Conservation (phyloP, 208 protist species). For the Acanthamoeba lenticulata region DNA sequence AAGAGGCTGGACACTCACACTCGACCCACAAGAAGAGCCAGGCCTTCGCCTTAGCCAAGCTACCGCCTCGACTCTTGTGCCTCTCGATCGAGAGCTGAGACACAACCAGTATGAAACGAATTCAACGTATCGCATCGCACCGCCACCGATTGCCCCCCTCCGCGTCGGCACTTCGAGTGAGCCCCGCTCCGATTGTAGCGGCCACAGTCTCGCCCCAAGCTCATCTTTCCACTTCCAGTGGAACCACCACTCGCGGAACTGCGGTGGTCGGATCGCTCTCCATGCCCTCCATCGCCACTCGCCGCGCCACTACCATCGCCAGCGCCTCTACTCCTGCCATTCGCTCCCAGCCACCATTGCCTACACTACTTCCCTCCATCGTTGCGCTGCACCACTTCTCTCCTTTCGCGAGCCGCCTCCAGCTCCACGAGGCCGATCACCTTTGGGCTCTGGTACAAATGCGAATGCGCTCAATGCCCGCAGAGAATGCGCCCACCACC, state of each 20-base stretch:
- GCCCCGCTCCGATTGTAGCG: not conserved
- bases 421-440: not conserved
- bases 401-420: not conserved
- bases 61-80: not conserved
- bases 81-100: not conserved
- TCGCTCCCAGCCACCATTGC: not conserved
- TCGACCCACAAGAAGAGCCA: too few relatives aligned
- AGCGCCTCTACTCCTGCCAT: not conserved
- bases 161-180: not conserved
- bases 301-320: not conserved
- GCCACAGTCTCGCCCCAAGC: not conserved
- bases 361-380: not conserved
- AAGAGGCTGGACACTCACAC: too few relatives aligned
- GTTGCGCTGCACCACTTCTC: not conserved
- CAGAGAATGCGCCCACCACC: not conserved
- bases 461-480: not conserved
- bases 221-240: not conserved
- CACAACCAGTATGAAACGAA: not conserved
- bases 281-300: not conserved
- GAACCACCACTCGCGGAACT: not conserved
- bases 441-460: not conserved
- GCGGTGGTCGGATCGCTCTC: not conserved
- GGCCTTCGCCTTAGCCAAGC: too few relatives aligned
- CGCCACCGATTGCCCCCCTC: not conserved
- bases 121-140: not conserved